phyloP scores from a whole-genome alignment of 306 rosid species.

The Oxytropis ochrocephala region DNA sequence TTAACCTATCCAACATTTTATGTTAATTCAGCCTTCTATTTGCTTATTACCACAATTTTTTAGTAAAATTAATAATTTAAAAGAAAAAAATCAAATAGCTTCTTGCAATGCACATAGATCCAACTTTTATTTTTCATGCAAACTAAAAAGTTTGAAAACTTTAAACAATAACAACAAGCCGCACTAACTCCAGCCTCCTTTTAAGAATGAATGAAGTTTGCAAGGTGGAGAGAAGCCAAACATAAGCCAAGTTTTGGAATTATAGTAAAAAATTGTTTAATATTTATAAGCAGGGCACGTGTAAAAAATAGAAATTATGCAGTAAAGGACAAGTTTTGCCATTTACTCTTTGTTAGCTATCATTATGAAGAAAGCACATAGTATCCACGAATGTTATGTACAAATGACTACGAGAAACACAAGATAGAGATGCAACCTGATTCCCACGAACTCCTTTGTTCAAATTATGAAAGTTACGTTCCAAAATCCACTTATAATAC shows the following conservation, averaged over 20 bases:
- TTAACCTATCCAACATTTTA: neutral
- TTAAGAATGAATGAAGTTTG: neutral
- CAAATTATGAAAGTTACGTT: conserved; percentile 93
- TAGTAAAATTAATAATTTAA: neutral
- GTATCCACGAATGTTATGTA: neutral
- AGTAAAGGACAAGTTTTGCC: neutral
- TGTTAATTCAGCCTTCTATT: neutral
- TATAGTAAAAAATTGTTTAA: neutral
- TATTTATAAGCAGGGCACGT: neutral
- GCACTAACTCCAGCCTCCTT: conserved; percentile 6
- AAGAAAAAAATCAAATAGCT: neutral
- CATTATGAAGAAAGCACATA: neutral
- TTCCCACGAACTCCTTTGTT: conserved; percentile 99
- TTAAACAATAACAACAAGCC: neutral
- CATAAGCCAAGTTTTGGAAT: neutral
- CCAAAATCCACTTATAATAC: conserved; percentile 99
- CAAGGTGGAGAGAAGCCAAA: neutral
- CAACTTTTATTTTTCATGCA: neutral
- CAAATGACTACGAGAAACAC: neutral
- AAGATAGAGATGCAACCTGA: conserved; percentile 58
- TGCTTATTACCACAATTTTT: neutral
- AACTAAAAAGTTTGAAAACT: neutral
- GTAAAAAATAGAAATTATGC: neutral
- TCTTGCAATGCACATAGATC: neutral
- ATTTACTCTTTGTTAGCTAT: neutral